A percentile compares a stretch with the other conserved stretches of the same genome.
phyloP scores from a whole-genome alignment of 108 stramenopile genomes.

The Aurantiochytrium sp. region DNA sequence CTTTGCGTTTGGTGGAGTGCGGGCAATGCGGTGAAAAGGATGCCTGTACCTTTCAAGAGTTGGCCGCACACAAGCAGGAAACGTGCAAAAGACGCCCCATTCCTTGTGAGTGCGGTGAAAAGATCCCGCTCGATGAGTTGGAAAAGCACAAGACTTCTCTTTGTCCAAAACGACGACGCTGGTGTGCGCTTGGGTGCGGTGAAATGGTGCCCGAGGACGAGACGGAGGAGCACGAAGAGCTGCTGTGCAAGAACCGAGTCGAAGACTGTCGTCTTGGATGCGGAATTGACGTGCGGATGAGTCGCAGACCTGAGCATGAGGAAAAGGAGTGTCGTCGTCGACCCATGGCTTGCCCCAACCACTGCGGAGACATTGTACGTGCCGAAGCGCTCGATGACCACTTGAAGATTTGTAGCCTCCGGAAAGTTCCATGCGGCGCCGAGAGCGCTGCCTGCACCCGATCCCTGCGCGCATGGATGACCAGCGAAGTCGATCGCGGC shows the following conservation, averaged over 20 bases:
- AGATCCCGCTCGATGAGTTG: neutral
- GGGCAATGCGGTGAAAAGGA: neutral
- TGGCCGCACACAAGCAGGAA: neutral
- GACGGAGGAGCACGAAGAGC: neutral
- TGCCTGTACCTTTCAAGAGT: neutral
- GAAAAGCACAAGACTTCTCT: neutral
- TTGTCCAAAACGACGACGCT: neutral
- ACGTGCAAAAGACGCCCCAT: neutral
- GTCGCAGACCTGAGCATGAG: neutral
- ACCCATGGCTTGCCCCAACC: neutral
- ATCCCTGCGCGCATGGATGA: neutral
- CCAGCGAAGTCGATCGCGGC: neutral
- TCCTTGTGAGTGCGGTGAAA: neutral
- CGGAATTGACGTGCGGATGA: neutral
- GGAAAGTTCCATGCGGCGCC: neutral
- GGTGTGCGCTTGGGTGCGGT: neutral
- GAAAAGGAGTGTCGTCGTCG: neutral
- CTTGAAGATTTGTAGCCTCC: neutral
- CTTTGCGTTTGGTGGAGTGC: neutral
- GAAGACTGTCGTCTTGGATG: neutral
- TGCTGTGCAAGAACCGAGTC: neutral
- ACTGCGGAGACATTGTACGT: neutral
- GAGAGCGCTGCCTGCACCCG: neutral
- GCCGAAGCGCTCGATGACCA: neutral
- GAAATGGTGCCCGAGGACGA: neutral